Conservation (phyloP, 805 yeast species). For the Lipomyces spencermartinsiae region DNA sequence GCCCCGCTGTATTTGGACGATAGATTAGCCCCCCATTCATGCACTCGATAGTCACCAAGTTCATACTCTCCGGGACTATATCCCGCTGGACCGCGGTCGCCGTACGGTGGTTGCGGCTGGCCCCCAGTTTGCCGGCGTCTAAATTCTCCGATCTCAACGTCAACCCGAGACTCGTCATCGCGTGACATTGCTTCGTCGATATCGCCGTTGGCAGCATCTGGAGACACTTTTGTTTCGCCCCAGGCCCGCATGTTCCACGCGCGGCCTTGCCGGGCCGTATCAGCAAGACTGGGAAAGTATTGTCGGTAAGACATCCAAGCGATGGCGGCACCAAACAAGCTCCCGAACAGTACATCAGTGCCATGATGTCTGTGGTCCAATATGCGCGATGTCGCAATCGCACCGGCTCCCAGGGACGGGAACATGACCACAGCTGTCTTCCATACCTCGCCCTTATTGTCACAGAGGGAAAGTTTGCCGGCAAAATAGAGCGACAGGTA, state of each 20-base stretch:
- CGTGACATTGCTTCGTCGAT: not conserved
- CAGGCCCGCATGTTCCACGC: slow-evolving; percentile 34
- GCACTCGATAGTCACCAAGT: not conserved
- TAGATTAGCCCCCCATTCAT: slow-evolving; percentile 1
- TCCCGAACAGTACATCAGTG: slow-evolving; percentile 79
- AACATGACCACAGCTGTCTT: slow-evolving; percentile 38
- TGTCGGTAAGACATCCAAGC: slow-evolving; percentile 66
- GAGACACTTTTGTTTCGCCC: slow-evolving; percentile 29
- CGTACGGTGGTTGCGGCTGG: not conserved
- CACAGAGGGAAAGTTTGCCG: slow-evolving; percentile 56
- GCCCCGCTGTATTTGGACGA: not conserved
- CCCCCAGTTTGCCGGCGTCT: slow-evolving; percentile 14
- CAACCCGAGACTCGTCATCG: not conserved
- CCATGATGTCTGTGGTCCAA: slow-evolving; percentile 95
- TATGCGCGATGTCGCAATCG: slow-evolving; percentile 84
- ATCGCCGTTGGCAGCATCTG: slow-evolving; percentile 8
- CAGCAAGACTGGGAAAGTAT: slow-evolving; percentile 54
- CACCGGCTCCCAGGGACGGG: slow-evolving; percentile 64
- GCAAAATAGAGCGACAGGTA: slow-evolving; percentile 56
- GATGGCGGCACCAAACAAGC: slow-evolving; percentile 64
- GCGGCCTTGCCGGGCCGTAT: slow-evolving; percentile 35
- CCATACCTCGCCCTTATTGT: slow-evolving; percentile 42
- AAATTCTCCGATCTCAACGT: not conserved
- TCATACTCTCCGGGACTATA: not conserved
- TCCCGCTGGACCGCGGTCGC: not conserved